phyloP scores from a whole-genome alignment of 2,329 filamentous ascomycete genomes.

The Fusarium dimerum region DNA sequence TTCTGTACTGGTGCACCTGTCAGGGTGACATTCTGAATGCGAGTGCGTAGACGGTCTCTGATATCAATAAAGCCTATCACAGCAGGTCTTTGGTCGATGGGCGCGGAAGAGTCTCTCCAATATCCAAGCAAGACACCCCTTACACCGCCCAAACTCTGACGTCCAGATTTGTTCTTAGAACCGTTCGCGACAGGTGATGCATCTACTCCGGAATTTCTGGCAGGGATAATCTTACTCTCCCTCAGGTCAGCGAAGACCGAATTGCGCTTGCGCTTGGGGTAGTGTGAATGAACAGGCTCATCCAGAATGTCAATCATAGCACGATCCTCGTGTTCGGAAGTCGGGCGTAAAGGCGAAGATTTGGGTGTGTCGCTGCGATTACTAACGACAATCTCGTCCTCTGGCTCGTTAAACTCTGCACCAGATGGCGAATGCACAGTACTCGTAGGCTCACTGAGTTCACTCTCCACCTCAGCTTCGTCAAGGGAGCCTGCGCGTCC shows the following conservation, averaged over 20 bases:
- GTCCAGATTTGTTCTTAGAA: slow-evolving; percentile 30
- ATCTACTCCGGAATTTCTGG: slow-evolving; percentile 35
- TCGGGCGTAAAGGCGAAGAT: slow-evolving; percentile 35
- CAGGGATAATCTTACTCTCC: slow-evolving; percentile 47
- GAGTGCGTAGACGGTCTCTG: slow-evolving; percentile 60
- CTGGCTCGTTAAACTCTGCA: slow-evolving; percentile 39
- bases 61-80: slow-evolving; percentile 65
- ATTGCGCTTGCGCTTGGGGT: slow-evolving; percentile 58
- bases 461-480: slow-evolving; percentile 42
- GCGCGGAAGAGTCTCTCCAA: slow-evolving; percentile 60
- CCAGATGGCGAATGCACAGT: slow-evolving; percentile 40
- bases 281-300: slow-evolving; percentile 41
- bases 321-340: slow-evolving; percentile 43
- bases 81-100: slow-evolving; percentile 54
- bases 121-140: slow-evolving; percentile 57
- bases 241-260: slow-evolving; percentile 51
- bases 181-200: slow-evolving; percentile 22
- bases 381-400: slow-evolving; percentile 57
- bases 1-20: slow-evolving; percentile 48
- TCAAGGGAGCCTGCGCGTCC: slow-evolving; percentile 35
- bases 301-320: slow-evolving; percentile 45
- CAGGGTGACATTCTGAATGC: slow-evolving; percentile 53
- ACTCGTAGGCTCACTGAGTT: slow-evolving; percentile 45
- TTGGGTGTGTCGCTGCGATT: slow-evolving; percentile 43
- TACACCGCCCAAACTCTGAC: slow-evolving; percentile 33